Conservation (phyloP, 164 flowering plant genomes). For the Umbellularia californica region DNA sequence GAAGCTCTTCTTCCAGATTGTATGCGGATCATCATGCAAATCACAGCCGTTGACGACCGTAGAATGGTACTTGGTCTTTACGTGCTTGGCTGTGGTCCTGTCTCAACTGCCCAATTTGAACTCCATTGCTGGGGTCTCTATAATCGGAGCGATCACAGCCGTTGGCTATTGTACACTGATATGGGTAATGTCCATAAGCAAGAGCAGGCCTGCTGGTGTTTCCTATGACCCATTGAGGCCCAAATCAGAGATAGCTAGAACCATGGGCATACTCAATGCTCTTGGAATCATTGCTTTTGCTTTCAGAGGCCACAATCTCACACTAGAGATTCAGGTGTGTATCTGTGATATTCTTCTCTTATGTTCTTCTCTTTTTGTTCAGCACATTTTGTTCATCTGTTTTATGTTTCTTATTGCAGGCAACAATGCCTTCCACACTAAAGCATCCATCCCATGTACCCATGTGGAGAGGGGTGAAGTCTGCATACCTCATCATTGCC, state of each 20-base stretch:
- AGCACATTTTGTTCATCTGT: not conserved
- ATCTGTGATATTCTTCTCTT: not conserved
- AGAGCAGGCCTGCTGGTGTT: slow-evolving; percentile 31
- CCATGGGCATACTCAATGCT: slow-evolving; percentile 49
- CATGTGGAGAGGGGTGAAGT: slow-evolving; percentile 75
- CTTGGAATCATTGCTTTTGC: slow-evolving; percentile 73
- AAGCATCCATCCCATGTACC: slow-evolving; percentile 57
- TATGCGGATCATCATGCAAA: slow-evolving; percentile 46
- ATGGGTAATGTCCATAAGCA: slow-evolving; percentile 41
- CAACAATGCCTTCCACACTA: slow-evolving; percentile 70
- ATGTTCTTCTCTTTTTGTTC: not conserved
- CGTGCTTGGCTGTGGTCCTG: slow-evolving; percentile 38
- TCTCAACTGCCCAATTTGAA: slow-evolving; percentile 70
- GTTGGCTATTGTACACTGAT: slow-evolving; percentile 49
- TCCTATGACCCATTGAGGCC: slow-evolving; percentile 28
- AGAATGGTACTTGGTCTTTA: slow-evolving; percentile 79
- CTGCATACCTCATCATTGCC: slow-evolving; percentile 52
- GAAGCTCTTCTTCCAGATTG: slow-evolving; percentile 39
- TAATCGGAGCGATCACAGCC: slow-evolving; percentile 57
- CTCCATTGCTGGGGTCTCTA: slow-evolving; percentile 63
- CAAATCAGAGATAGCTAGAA: slow-evolving; percentile 11
- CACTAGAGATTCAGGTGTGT: slow-evolving; percentile 70
- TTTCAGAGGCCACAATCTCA: slow-evolving; percentile 83
- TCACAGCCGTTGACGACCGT: slow-evolving; percentile 35
- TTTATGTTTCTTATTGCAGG: slow-evolving; percentile 33